A percentile compares a stretch with the other conserved stretches of the same genome.
These are phyloP conservation scores for Calonectria pteridis DNA, from an alignment of 2,329 filamentous ascomycete species.

Conservation along the genomic window DNA sequence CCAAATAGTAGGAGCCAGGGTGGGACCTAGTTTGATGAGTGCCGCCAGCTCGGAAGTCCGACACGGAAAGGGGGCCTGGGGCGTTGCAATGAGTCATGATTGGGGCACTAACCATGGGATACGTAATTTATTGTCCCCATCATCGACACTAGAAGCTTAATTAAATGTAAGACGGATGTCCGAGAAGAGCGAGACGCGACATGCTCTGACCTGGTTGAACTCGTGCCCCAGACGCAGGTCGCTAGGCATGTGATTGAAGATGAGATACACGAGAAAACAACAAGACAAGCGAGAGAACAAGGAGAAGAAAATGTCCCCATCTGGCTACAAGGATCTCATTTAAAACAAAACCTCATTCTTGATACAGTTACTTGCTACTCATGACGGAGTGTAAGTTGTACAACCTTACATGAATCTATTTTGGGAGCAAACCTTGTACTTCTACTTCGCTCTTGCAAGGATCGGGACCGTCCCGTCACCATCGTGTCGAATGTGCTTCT, in stretches of 20 bases:
- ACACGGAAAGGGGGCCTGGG: background rate
- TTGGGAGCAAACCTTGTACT: background rate
- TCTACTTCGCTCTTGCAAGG: background rate
- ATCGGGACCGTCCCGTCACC: background rate
- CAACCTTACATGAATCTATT: background rate
- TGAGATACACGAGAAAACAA: background rate
- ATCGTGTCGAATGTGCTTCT: background rate
- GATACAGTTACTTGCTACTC: background rate
- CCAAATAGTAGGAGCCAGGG: constrained; percentile 1
- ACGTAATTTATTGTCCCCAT: background rate
- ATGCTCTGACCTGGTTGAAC: background rate
- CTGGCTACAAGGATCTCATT: background rate
- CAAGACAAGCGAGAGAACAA: background rate
- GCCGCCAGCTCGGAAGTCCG: constrained; percentile 39
- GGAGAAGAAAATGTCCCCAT: background rate
- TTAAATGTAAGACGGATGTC: background rate
- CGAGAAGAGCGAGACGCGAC: background rate
- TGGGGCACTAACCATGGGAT: background rate
- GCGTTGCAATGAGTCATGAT: background rate
- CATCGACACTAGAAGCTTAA: background rate
- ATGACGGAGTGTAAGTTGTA: background rate
- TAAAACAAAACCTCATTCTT: background rate
- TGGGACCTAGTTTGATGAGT: constrained; percentile 31
- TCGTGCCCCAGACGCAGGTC: background rate
- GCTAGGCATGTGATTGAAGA: background rate